phyloP scores from a whole-genome alignment of 345 rosid genomes.

The Balakata baccata region DNA sequence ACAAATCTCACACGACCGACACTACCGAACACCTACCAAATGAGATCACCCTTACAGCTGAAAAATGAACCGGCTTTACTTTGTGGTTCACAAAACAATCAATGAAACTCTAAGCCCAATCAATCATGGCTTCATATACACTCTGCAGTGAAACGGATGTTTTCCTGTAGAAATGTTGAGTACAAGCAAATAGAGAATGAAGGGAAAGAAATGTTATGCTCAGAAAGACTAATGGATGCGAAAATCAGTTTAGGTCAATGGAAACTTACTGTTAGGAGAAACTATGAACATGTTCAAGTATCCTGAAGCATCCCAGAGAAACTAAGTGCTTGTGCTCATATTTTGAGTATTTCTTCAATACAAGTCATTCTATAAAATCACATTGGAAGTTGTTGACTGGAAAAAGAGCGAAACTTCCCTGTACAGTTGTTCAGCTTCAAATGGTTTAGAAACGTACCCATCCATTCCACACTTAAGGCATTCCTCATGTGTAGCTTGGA shows the following conservation, averaged over 20 bases:
- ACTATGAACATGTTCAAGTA: slow-evolving; percentile 8
- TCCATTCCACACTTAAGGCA: slow-evolving; percentile 71
- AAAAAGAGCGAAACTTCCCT: slow-evolving; percentile 73
- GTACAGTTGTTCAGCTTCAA: slow-evolving; percentile 81
- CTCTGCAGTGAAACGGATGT: slow-evolving; percentile 15
- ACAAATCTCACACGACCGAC: slow-evolving; percentile 16
- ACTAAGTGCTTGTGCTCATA: slow-evolving; percentile 17
- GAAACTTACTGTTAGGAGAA: slow-evolving; percentile 38
- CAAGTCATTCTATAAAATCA: slow-evolving; percentile 18
- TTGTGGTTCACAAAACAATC: slow-evolving; percentile 15
- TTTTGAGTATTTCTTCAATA: slow-evolving; percentile 15
- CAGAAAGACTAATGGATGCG: neutral
- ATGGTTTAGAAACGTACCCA: slow-evolving; percentile 92
- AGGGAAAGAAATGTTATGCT: no score
- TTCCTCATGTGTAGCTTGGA: slow-evolving; percentile 78
- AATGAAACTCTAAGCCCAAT: slow-evolving; percentile 21
- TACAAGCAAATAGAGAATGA: no score
- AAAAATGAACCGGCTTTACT: slow-evolving; percentile 10
- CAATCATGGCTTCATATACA: slow-evolving; percentile 29
- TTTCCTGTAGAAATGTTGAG: slow-evolving; percentile 27
- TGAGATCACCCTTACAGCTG: slow-evolving; percentile 26
- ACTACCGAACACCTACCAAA: slow-evolving; percentile 5
- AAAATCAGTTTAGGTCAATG: neutral
- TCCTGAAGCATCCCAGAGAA: slow-evolving; percentile 16
- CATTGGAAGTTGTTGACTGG: slow-evolving; percentile 22